A percentile compares a stretch with the other conserved stretches of the same genome.
These are phyloP conservation scores for Vararia minispora DNA, from an alignment of 768 basidiomycete genomes.

Conservation along the genomic window DNA sequence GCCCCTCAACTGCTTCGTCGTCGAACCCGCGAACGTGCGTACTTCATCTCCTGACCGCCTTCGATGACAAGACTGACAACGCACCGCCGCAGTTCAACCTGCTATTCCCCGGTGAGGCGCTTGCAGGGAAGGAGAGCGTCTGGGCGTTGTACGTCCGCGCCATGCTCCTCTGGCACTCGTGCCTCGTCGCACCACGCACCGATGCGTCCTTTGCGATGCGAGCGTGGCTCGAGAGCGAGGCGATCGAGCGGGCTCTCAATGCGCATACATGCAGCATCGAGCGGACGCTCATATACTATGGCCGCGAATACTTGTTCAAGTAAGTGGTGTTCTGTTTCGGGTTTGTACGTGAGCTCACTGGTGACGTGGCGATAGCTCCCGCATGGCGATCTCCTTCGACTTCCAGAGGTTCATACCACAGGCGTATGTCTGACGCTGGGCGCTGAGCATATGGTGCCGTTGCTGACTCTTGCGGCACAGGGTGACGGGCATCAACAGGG, in stretches of 20 bases:
- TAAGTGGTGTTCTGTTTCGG: constrained; percentile 23
- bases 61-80: not conserved
- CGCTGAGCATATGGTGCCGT: constrained; percentile 20
- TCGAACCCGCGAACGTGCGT: constrained; percentile 59
- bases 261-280: constrained; percentile 58
- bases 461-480: constrained; percentile 31
- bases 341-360: constrained; percentile 2
- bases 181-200: constrained; percentile 47
- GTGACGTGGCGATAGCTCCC: constrained; percentile 32
- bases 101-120: constrained; percentile 67
- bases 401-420: constrained; percentile 56
- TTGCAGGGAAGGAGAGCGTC: constrained; percentile 48
- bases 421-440: constrained; percentile 36
- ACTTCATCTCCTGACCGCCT: not conserved
- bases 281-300: constrained; percentile 55
- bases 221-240: constrained; percentile 63
- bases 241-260: constrained; percentile 50
- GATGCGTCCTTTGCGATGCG: constrained; percentile 43
- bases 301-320: constrained; percentile 71
- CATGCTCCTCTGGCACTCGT: constrained; percentile 65
- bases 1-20: constrained; percentile 38
- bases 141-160: constrained; percentile 68
- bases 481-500: constrained; percentile 22
- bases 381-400: constrained; percentile 62
- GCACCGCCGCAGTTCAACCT: constrained; percentile 41